These are phyloP conservation scores for Lenwebbia sp. DNA, from an alignment of 345 rosid genomes.

Conservation along the genomic window DNA sequence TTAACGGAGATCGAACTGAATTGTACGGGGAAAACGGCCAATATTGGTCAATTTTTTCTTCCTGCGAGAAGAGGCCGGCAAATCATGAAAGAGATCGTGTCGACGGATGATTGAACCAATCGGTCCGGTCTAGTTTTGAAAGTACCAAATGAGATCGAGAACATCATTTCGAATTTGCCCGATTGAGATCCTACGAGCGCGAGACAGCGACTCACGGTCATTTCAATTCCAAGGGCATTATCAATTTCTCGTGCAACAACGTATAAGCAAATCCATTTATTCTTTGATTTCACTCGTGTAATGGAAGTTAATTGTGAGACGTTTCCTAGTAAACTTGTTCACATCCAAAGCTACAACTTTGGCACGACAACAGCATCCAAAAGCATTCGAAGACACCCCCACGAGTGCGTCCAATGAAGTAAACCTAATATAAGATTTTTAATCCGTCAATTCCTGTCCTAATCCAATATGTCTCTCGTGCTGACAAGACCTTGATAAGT, in stretches of 20 bases:
- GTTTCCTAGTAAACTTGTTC: background rate
- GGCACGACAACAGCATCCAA: background rate
- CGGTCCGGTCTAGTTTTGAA: background rate
- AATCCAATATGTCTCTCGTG: background rate
- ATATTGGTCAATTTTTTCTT: background rate
- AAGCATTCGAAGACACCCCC: background rate
- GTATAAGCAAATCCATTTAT: background rate
- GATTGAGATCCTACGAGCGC: background rate
- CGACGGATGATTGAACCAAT: background rate
- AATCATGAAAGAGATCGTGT: too few relatives aligned
- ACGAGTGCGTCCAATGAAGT: background rate
- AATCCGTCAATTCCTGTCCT: background rate
- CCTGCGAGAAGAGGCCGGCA: too few relatives aligned
- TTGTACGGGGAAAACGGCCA: background rate
- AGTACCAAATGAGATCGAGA: background rate
- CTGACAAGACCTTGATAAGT: background rate
- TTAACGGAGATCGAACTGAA: background rate
- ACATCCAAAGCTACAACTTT: background rate
- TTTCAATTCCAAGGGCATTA: background rate
- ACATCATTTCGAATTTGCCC: background rate
- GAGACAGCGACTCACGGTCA: background rate
- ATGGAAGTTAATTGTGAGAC: background rate
- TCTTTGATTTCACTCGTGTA: background rate
- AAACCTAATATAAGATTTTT: background rate
- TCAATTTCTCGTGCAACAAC: background rate